phyloP scores from a whole-genome alignment of 495 filamentous ascomycete species.

The Tuber aestivum region DNA sequence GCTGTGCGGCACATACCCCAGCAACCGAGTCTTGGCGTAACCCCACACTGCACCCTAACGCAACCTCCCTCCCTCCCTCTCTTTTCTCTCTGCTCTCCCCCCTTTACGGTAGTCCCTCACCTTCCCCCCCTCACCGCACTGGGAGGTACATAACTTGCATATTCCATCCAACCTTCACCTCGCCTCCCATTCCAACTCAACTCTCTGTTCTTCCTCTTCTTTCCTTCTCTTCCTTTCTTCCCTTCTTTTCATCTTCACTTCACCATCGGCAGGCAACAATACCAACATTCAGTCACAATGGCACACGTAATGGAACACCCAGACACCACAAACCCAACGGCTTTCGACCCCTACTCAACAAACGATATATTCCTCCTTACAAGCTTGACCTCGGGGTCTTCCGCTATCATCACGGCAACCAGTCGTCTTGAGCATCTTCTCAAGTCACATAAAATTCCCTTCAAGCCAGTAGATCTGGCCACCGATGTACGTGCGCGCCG shows the following conservation, averaged over 20 bases:
- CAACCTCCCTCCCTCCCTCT: conserved; percentile 1
- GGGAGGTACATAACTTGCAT: not conserved
- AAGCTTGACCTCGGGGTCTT: conserved; percentile 38
- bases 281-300: not conserved
- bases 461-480: conserved; percentile 85
- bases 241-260: not conserved
- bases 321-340: conserved; percentile 32
- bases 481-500: conserved; percentile 86
- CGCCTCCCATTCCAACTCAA: not conserved
- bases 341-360: conserved; percentile 32
- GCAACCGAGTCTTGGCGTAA: conserved; percentile 5
- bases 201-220: conserved; percentile 15
- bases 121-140: not conserved
- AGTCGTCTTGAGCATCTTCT: conserved; percentile 93
- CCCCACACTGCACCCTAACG: conserved; percentile 5
- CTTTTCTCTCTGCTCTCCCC: conserved; percentile 3
- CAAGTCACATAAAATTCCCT: conserved; percentile 87
- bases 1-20: not conserved
- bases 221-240: not conserved
- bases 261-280: not conserved
- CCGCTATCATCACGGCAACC: conserved; percentile 80
- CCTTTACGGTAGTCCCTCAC: not conserved
- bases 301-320: conserved; percentile 26
- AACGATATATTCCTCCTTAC: conserved; percentile 41
- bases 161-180: not conserved